phyloP scores from a whole-genome alignment of 2,329 filamentous ascomycete species.

The Periconia macrospinosa region DNA sequence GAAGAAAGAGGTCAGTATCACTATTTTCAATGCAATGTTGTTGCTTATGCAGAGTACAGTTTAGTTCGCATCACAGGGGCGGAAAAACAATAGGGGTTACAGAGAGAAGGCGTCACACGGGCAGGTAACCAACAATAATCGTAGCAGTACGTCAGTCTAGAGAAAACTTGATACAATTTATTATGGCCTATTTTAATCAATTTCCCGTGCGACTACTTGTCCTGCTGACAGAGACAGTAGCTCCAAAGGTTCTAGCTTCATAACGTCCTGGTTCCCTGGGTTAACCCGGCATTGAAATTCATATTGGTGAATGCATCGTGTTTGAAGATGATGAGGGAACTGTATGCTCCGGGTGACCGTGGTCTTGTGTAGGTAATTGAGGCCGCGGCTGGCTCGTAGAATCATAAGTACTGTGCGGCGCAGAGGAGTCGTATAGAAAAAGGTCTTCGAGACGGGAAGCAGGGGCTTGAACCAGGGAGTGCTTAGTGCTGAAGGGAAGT shows the following conservation, averaged over 20 bases:
- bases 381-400: slow-evolving; percentile 19
- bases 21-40: no score
- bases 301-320: slow-evolving; percentile 11
- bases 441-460: slow-evolving; percentile 38
- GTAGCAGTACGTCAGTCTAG: no score
- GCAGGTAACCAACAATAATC: no score
- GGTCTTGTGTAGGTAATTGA: slow-evolving; percentile 19
- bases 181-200: no score
- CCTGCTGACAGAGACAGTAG: neutral
- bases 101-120: no score
- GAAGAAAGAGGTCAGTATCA: no score
- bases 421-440: slow-evolving; percentile 36
- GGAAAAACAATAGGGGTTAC: no score
- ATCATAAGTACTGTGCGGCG: slow-evolving; percentile 33
- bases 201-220: no score
- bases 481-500: slow-evolving; percentile 36
- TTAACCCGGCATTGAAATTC: neutral
- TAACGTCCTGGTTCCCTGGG: neutral
- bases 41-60: no score
- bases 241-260: neutral
- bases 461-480: slow-evolving; percentile 33
- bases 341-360: slow-evolving; percentile 28
- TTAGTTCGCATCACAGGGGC: no score
- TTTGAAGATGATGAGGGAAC: slow-evolving; percentile 33
- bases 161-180: no score